Evolutionary conservation across 306 rosid species (phyloP), one percentile per base, ranked within the genome.

Genomic region (Cajanus cajan): DNA sequence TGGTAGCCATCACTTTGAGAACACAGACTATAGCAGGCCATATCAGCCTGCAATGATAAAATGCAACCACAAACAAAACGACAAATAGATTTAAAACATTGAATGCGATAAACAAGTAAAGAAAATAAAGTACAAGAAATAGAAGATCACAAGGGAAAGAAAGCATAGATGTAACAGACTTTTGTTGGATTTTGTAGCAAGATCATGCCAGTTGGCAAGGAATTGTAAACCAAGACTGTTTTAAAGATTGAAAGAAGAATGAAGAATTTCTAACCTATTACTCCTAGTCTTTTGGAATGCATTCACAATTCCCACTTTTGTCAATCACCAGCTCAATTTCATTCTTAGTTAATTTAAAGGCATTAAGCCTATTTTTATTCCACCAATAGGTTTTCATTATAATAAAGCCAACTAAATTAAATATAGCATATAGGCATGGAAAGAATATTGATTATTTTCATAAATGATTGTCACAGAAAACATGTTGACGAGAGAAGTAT

Each of bases 291-390:
- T 43, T 45, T 45, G 24, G 36, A 83, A 16, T 71, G 52, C 79
- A 64, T 43, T 72, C 82, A 71, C 65, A 21, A 54, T 58, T 67
- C 73, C 85, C 57, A 52, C 63, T 39, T 70, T n/a, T 9, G 14
- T n/a, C 39, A 64, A 77, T 71, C 52, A 71, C 45, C 57, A 52
- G 65, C 75, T 64, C 36, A 44, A 63, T 12, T 77, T 63, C 65
- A 2, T 82, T 63, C 70, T 82, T 10, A 0, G 79, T 40, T 14
- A 82, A 31, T 62, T 62, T 18, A 52, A 55, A 63, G 63, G 79
- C 47, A 64, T 64, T 64, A 16, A 52, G 7, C 41, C 64, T 59
- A 21, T 36, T 45, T 55, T 36, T 58, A 79, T 69, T 43, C 33
- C 51, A 70, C 57, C 66, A 58, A 36, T 64, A 19, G 52, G 61